A percentile compares a stretch with the other conserved stretches of the same genome.
These are phyloP conservation scores for Cercospora beticola DNA, from an alignment of 2,329 filamentous ascomycete species.

Conservation along the genomic window DNA sequence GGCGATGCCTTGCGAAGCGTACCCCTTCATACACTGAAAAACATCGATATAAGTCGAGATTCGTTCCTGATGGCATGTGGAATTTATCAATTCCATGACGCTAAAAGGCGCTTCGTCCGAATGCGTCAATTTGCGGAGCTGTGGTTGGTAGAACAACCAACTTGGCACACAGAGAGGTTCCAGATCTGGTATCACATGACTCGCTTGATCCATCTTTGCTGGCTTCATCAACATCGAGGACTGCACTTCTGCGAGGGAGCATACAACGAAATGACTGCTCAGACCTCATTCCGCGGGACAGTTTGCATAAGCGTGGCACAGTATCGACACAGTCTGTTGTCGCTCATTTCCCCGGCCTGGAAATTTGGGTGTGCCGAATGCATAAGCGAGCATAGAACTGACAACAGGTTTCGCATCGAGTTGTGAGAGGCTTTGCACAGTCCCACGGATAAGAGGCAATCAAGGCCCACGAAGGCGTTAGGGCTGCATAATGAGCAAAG, in stretches of 20 bases:
- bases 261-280: background rate
- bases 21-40: background rate
- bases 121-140: background rate
- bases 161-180: background rate
- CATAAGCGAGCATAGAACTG: background rate
- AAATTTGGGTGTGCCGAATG: background rate
- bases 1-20: background rate
- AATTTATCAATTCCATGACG: background rate
- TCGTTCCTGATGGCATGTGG: background rate
- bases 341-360: background rate
- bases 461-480: background rate
- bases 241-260: background rate
- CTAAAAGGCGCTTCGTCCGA: background rate
- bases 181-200: background rate
- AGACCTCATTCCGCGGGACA: background rate
- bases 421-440: background rate
- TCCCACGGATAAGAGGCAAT: background rate
- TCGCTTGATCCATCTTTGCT: background rate
- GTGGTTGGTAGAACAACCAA: background rate
- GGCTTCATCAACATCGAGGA: background rate
- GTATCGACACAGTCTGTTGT: background rate
- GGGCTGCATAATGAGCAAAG: background rate
- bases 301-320: background rate
- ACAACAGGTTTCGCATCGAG: background rate
- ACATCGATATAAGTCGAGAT: background rate